Conservation (phyloP, 495 filamentous ascomycete genomes). For the Penicillium pulvis region DNA sequence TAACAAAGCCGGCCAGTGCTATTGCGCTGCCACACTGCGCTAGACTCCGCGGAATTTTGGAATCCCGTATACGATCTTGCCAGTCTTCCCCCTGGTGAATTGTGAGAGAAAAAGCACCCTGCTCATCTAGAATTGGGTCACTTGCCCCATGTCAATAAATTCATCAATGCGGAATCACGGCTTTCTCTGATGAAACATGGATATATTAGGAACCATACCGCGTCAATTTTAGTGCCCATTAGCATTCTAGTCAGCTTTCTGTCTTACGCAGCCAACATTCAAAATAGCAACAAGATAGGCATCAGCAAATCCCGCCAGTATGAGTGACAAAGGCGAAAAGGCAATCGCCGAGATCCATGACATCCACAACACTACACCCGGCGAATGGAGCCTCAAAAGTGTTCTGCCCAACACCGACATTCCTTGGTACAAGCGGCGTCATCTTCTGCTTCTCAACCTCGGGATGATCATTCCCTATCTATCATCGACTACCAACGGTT, state of each 20-base stretch:
- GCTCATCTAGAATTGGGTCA: background rate
- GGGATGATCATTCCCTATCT: slow-evolving; percentile 18
- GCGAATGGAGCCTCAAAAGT: background rate
- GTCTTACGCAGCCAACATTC: background rate
- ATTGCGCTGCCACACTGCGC: no score
- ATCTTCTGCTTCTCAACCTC: slow-evolving; percentile 16
- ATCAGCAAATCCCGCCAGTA: background rate
- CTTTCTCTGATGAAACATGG: background rate
- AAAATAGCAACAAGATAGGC: background rate
- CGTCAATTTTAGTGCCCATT: background rate
- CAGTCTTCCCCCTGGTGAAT: background rate
- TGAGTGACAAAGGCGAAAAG: background rate
- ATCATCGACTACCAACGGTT: slow-evolving; percentile 24
- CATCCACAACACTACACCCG: no score
- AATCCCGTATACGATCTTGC: no score
- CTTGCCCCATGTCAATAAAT: background rate
- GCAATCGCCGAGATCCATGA: background rate
- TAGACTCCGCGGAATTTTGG: no score
- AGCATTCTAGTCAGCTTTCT: background rate
- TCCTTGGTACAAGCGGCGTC: slow-evolving; percentile 16
- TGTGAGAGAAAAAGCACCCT: background rate
- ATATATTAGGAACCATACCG: background rate
- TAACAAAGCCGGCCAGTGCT: no score
- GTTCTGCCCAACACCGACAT: slow-evolving; percentile 5
- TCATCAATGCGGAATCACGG: background rate